Conservation (phyloP, 2,329 filamentous ascomycete species). For the Penicillium sp. region DNA sequence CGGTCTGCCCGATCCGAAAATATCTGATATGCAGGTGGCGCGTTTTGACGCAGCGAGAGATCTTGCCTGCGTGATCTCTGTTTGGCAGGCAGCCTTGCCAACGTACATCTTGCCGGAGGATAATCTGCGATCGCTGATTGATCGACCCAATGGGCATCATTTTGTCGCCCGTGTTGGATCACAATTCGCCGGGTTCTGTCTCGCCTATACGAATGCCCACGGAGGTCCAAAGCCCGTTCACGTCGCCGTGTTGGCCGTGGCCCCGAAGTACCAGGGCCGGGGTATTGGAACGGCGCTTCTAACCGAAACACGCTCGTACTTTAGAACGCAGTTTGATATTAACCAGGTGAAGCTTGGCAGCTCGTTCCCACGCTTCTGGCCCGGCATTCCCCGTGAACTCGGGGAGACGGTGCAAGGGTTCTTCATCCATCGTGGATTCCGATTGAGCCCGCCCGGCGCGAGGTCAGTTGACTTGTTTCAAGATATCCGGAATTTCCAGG, state of each 20-base stretch:
- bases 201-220: constrained; percentile 36
- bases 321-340: constrained; percentile 29
- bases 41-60: constrained; percentile 30
- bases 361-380: constrained; percentile 50
- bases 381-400: constrained; percentile 46
- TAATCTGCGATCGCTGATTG: constrained; percentile 32
- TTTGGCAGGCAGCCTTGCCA: constrained; percentile 43
- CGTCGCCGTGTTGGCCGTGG: constrained; percentile 43
- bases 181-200: constrained; percentile 41
- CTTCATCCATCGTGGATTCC: constrained; percentile 46
- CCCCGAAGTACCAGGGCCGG: constrained; percentile 35
- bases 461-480: constrained; percentile 45
- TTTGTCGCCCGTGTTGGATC: constrained; percentile 35
- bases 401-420: constrained; percentile 39
- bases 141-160: constrained; percentile 33
- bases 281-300: constrained; percentile 45
- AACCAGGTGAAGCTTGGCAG: constrained; percentile 31
- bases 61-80: constrained; percentile 29
- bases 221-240: constrained; percentile 29
- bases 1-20: constrained; percentile 16
- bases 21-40: constrained; percentile 15
- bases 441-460: constrained; percentile 26
- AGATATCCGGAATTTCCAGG: constrained; percentile 39
- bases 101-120: constrained; percentile 36
- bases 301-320: constrained; percentile 30